Conservation (phyloP, 768 basidiomycete genomes). For the Suillus cothurnatus region DNA sequence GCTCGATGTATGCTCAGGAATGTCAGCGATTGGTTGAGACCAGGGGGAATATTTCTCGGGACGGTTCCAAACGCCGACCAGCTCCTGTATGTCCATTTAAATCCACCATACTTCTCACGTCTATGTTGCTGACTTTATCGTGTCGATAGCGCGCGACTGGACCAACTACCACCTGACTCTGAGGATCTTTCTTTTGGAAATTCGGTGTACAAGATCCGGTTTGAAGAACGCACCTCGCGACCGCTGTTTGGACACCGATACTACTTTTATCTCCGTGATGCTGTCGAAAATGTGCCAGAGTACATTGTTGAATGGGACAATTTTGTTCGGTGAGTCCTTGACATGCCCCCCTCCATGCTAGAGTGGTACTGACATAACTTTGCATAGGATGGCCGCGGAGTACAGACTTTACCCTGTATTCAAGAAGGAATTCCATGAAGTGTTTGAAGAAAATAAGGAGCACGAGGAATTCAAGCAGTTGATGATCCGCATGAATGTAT, state of each 20-base stretch:
- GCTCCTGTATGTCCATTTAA: slow-evolving; percentile 63
- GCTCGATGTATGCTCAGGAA: slow-evolving; percentile 92
- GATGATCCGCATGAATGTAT: slow-evolving; percentile 88
- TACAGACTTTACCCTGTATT: slow-evolving; percentile 76
- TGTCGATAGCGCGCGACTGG: slow-evolving; percentile 63
- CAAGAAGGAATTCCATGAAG: slow-evolving; percentile 87
- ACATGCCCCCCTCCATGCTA: not conserved
- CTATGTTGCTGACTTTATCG: not conserved
- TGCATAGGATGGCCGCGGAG: slow-evolving; percentile 74
- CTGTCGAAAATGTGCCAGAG: slow-evolving; percentile 96
- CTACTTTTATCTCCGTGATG: slow-evolving; percentile 91
- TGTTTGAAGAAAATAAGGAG: slow-evolving; percentile 81
- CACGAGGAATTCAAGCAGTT: slow-evolving; percentile 82
- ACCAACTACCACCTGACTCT: slow-evolving; percentile 63
- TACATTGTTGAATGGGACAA: slow-evolving; percentile 96
- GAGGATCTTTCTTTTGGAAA: slow-evolving; percentile 86
- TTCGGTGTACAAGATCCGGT: slow-evolving; percentile 84
- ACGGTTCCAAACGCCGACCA: slow-evolving; percentile 91
- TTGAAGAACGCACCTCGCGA: slow-evolving; percentile 66
- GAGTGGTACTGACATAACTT: slow-evolving; percentile 15
- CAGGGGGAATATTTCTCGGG: slow-evolving; percentile 94
- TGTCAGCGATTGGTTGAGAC: slow-evolving; percentile 74
- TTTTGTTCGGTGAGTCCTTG: slow-evolving; percentile 70
- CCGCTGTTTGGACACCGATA: slow-evolving; percentile 89
- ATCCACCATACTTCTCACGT: not conserved